Evolutionary conservation across 257 asterid genomes (phyloP).

Genomic region (Rehmannia glutinosa): DNA sequence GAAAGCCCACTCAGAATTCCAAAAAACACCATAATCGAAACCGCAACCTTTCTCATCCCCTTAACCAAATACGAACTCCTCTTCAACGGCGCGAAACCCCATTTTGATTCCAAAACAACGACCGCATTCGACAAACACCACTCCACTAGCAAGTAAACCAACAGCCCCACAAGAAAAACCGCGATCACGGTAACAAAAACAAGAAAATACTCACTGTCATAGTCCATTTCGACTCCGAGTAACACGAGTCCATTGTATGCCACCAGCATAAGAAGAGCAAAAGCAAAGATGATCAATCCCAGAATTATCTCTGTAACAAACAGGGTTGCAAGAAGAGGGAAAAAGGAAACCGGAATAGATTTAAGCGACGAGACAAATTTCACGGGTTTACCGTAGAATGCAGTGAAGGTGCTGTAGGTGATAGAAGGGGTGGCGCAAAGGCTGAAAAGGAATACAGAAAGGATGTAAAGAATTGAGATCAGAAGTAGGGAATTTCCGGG

Average conservation of each 20-base stretch:
- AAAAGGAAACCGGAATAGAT: constrained; percentile 39
- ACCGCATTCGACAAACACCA: constrained; percentile 45
- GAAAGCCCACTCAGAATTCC: constrained; percentile 15
- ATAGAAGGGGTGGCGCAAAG: constrained; percentile 44
- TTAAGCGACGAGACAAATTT: constrained; percentile 38
- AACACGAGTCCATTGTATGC: constrained; percentile 4
- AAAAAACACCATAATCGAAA: constrained; percentile 26
- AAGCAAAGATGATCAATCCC: neutral
- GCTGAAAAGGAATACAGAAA: constrained; percentile 24
- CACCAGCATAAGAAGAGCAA: neutral
- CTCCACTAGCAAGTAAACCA: constrained; percentile 35
- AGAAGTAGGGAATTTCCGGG: neutral
- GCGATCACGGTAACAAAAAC: neutral
- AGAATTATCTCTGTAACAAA: constrained; percentile 10
- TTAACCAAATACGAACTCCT: constrained; percentile 54
- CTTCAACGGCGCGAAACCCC: constrained; percentile 54
- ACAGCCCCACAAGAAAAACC: neutral
- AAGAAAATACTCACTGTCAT: constrained; percentile 8
- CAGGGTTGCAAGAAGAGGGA: constrained; percentile 33
- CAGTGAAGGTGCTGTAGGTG: constrained; percentile 54
- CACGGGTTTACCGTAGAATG: constrained; percentile 52
- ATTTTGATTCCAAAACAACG: constrained; percentile 58
- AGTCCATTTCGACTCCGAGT: constrained; percentile 31
- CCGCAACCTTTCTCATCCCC: constrained; percentile 43
- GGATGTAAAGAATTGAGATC: constrained; percentile 21